Conservation (phyloP, 805 yeast species). For the Hanseniaspora guilliermondii region DNA sequence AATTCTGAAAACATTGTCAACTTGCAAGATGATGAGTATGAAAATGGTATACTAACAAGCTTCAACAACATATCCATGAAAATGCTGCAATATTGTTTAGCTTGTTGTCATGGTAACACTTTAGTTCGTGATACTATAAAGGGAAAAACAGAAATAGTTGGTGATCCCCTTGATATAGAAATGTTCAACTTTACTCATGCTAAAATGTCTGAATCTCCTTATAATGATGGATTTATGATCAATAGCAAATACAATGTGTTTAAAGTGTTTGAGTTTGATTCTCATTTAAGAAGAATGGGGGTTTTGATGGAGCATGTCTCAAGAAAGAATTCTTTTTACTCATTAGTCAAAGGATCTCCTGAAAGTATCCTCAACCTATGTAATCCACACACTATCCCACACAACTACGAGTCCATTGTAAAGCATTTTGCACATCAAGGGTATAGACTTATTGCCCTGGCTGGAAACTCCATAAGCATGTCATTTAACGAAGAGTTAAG, state of each 20-base stretch:
- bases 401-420: slow-evolving; percentile 56
- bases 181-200: slow-evolving; percentile 87
- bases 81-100: slow-evolving; percentile 26
- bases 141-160: slow-evolving; percentile 35
- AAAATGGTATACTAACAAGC: slow-evolving; percentile 16
- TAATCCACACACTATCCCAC: slow-evolving; percentile 55
- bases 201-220: slow-evolving; percentile 53
- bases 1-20: slow-evolving; percentile 43
- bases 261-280: slow-evolving; percentile 65
- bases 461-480: slow-evolving; percentile 38
- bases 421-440: slow-evolving; percentile 87
- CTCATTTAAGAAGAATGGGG: slow-evolving; percentile 81
- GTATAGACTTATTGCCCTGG: slow-evolving; percentile 90
- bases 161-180: slow-evolving; percentile 86
- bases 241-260: slow-evolving; percentile 29
- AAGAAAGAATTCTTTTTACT: slow-evolving; percentile 27
- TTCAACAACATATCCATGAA: slow-evolving; percentile 15
- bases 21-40: slow-evolving; percentile 64
- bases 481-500: slow-evolving; percentile 36
- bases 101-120: slow-evolving; percentile 77
- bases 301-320: slow-evolving; percentile 45
- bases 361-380: slow-evolving; percentile 80
- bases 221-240: slow-evolving; percentile 28
- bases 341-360: slow-evolving; percentile 92
- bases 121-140: slow-evolving; percentile 51